Evolutionary conservation across 805 yeast genomes (phyloP), one percentile per base, ranked within the genome.

Genomic region (Metschnikowia vanudenii): DNA sequence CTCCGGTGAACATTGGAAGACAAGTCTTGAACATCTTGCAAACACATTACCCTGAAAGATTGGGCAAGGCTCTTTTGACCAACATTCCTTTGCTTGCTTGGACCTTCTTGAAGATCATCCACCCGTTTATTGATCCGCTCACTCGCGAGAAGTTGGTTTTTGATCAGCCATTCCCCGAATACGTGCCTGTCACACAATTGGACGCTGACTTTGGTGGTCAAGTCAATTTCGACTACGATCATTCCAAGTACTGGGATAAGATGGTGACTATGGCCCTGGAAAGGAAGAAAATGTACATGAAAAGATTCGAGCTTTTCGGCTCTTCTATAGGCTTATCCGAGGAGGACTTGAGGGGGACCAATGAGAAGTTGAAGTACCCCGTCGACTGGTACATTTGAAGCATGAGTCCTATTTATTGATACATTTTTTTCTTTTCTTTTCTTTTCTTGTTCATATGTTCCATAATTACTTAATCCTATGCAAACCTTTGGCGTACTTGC

Each of bases 11-110:
- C 42, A 86, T 82, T 14, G 97, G 97, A 30, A 84, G 91, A 62
- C 96, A 90, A 68, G 98, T 92, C 28, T 75, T 94, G 55, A 88
- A 86, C 64, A 94, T 94, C 63, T 73, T 94, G 57, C 99, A 94
- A 69, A 90, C 96, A 11, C 99, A 94, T 67, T 94, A 94, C 64
- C 99, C 99, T 3, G 99, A 94, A 65, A 80, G 99, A 59, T 75
- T 94, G 49, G 99, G 99, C 33, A 85, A 84, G 62, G 97, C 97
- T 0, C 74, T 91, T 39, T 74, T 94, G 44, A 88, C 96, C 40
- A 92, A 94, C 66, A 90, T 94, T 54, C 98, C 98, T 12, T 87
- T 94, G 80, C 68, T 91, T 45, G 98, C 91, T 6, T 87, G 96
- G 88, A 84, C 96, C 9, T 94, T 94, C 59, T 71, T 94, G 56